Evolutionary conservation across 1,139 yeast species (phyloP).

Genomic region (Nadsonia starkeyi-henricii): DNA sequence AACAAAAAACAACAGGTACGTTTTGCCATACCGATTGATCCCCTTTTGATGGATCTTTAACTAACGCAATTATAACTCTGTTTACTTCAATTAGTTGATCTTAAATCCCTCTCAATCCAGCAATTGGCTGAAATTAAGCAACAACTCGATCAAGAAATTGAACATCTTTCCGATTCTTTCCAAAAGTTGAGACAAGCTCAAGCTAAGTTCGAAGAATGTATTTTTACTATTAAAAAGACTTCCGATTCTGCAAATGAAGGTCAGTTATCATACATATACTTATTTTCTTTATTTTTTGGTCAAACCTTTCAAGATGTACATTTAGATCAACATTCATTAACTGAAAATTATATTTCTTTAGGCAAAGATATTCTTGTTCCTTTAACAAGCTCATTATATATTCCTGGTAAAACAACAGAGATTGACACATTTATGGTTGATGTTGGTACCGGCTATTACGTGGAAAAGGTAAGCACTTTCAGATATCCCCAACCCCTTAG

Average conservation of each 20-base stretch:
- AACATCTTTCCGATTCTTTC: conserved; percentile 71
- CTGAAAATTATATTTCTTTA: not conserved
- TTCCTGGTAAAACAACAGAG: conserved; percentile 64
- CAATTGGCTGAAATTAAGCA: conserved; percentile 76
- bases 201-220: conserved; percentile 69
- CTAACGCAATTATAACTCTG: too few species aligned
- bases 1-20: not conserved
- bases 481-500: too few species aligned
- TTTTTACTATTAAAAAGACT: conserved; percentile 49
- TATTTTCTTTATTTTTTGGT: too few species aligned
- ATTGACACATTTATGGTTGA: conserved; percentile 71
- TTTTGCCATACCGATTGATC: not conserved
- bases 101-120: conserved; percentile 61
- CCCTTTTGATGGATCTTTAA: not conserved
- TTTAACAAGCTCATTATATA: conserved; percentile 73
- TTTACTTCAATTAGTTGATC: conserved; percentile 29
- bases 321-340: not conserved
- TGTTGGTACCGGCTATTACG: conserved; percentile 91
- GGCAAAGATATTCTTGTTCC: conserved; percentile 61
- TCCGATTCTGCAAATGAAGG: conserved; percentile 31
- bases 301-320: not conserved
- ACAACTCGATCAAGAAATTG: conserved; percentile 73
- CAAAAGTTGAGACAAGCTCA: conserved; percentile 79
- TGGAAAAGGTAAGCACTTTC: conserved; percentile 40
- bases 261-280: conserved; percentile 4